A percentile compares a stretch with the other conserved stretches of the same genome.
Evolutionary conservation across 495 filamentous ascomycete genomes (phyloP).

Genomic region (Apiosordaria backusii): DNA sequence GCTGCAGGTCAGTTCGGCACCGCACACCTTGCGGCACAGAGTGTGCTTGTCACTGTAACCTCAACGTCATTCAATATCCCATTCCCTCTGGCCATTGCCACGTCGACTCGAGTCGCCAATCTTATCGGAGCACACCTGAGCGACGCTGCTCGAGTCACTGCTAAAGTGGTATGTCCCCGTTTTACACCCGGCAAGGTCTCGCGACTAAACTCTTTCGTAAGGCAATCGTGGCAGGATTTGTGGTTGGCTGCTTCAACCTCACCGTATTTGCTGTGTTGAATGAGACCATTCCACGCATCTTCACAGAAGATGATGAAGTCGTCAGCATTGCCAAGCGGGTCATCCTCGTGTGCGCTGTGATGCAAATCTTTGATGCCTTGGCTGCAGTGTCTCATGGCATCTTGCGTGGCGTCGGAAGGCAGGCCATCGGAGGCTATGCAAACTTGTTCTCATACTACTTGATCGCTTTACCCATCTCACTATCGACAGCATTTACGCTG

Average conservation of each 20-base stretch:
- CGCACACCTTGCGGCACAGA: constrained; percentile 56
- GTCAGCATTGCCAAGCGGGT: constrained; percentile 60
- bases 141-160: constrained; percentile 58
- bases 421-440: constrained; percentile 75
- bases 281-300: constrained; percentile 60
- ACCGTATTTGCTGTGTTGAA: constrained; percentile 50
- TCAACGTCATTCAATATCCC: constrained; percentile 52
- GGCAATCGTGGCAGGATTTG: constrained; percentile 25
- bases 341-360: constrained; percentile 70
- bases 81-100: constrained; percentile 54
- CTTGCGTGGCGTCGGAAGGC: constrained; percentile 71
- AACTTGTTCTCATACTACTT: constrained; percentile 76
- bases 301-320: constrained; percentile 71
- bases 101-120: constrained; percentile 54
- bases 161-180: constrained; percentile 51
- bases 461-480: constrained; percentile 71
- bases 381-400: constrained; percentile 70
- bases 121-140: constrained; percentile 59
- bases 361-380: constrained; percentile 75
- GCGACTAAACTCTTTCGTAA: background rate
- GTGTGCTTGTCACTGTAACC: constrained; percentile 44
- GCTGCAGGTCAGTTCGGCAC: constrained; percentile 64
- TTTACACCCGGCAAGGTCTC: background rate
- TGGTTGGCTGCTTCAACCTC: constrained; percentile 68
- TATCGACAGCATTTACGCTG: constrained; percentile 64